Evolutionary conservation across 1,284 basidiomycete genomes (phyloP).

Genomic region (Ganoderma lingzhi): DNA sequence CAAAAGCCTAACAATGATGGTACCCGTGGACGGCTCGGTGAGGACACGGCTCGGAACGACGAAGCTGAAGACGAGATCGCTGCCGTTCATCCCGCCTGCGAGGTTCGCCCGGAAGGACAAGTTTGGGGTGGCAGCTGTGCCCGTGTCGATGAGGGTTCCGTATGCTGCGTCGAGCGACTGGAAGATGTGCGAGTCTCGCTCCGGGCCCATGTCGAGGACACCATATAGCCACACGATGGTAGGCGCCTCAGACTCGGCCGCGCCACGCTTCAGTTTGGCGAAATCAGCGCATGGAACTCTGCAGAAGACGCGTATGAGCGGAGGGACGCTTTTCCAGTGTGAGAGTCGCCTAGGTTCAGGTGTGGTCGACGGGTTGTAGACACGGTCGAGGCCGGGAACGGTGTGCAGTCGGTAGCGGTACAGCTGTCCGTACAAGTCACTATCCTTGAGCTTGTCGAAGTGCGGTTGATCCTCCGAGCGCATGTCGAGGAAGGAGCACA

Average conservation of each 20-base stretch:
- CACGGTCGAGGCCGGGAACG: not conserved
- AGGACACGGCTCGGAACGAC: constrained; percentile 32
- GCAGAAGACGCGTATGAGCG: constrained; percentile 39
- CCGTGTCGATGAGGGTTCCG: constrained; percentile 40
- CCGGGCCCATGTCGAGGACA: constrained; percentile 35
- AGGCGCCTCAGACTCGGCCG: not conserved
- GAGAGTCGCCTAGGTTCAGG: constrained; percentile 30
- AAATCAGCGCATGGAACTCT: constrained; percentile 3
- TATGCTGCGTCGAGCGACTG: constrained; percentile 42
- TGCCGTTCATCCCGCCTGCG: constrained; percentile 39
- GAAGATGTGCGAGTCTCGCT: constrained; percentile 40
- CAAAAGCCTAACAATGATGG: not conserved
- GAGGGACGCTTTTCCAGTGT: constrained; percentile 42
- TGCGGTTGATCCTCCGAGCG: constrained; percentile 37
- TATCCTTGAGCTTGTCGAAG: constrained; percentile 43
- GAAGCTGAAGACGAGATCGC: not conserved
- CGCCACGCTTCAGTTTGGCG: constrained; percentile 12
- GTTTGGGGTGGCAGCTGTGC: constrained; percentile 34
- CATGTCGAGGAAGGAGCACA: constrained; percentile 40
- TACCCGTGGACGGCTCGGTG: constrained; percentile 5
- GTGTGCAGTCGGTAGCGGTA: constrained; percentile 44
- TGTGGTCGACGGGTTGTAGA: not conserved
- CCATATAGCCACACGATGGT: constrained; percentile 42
- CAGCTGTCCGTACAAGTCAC: constrained; percentile 46
- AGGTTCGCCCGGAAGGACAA: constrained; percentile 46